Evolutionary conservation across 495 filamentous ascomycete species (phyloP).

Genomic region (Bathelium albidoporum): DNA sequence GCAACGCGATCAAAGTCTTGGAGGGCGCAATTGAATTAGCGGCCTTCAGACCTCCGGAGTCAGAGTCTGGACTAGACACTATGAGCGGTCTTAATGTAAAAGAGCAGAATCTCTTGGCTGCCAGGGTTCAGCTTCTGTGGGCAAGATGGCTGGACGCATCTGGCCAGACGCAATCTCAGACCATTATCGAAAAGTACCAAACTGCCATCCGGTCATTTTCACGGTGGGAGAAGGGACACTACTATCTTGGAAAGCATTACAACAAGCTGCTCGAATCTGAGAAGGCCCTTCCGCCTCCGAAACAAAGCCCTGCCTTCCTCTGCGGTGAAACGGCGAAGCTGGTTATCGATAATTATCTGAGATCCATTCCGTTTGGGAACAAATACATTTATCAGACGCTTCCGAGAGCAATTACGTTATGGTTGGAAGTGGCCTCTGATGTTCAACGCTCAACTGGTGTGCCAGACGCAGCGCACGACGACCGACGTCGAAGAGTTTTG

Average conservation of each 20-base stretch:
- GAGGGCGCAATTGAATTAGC: slow-evolving; percentile 72
- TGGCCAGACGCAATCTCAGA: slow-evolving; percentile 74
- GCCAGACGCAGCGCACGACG: slow-evolving; percentile 34
- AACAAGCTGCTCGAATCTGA: slow-evolving; percentile 91
- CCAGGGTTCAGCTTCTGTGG: slow-evolving; percentile 66
- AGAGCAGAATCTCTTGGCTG: slow-evolving; percentile 45
- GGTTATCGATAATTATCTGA: slow-evolving; percentile 84
- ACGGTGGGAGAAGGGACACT: slow-evolving; percentile 93
- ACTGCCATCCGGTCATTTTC: slow-evolving; percentile 50
- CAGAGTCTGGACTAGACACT: slow-evolving; percentile 36
- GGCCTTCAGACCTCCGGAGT: slow-evolving; percentile 47
- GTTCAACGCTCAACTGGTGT: slow-evolving; percentile 42
- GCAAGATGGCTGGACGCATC: slow-evolving; percentile 96
- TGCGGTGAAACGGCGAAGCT: slow-evolving; percentile 78
- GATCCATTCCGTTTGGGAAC: slow-evolving; percentile 73
- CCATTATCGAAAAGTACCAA: slow-evolving; percentile 68
- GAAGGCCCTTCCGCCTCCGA: slow-evolving; percentile 59
- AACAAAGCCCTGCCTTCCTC: slow-evolving; percentile 46
- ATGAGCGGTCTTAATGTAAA: slow-evolving; percentile 26
- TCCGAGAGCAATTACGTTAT: slow-evolving; percentile 80
- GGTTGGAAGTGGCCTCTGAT: slow-evolving; percentile 79
- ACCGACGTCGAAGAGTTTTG: slow-evolving; percentile 54
- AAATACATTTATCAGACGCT: slow-evolving; percentile 94
- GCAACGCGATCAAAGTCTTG: slow-evolving; percentile 86
- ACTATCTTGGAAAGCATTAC: slow-evolving; percentile 94